Conservation (phyloP, 2,329 filamentous ascomycete genomes). For the Colletotrichum sidae region DNA sequence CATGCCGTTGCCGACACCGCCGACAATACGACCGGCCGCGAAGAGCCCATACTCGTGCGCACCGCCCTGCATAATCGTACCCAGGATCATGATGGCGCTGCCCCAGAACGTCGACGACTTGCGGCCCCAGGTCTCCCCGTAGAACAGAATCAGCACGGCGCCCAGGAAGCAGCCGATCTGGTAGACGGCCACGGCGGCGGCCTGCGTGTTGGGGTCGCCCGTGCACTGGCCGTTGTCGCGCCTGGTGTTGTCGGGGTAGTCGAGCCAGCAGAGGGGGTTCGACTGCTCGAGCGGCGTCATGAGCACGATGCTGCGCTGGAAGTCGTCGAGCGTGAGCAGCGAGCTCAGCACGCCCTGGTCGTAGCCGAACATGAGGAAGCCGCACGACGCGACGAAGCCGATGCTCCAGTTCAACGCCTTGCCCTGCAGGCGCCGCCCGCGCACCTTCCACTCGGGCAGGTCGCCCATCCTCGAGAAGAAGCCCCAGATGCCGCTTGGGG, state of each 20-base stretch:
- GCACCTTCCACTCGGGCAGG: conserved; percentile 42
- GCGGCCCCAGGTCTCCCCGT: conserved; percentile 46
- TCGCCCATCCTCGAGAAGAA: conserved; percentile 39
- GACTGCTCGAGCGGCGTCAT: conserved; percentile 43
- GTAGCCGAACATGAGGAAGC: conserved; percentile 46
- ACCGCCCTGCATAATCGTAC: conserved; percentile 43
- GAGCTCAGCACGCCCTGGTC: conserved; percentile 45
- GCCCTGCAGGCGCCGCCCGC: conserved; percentile 41
- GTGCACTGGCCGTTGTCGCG: conserved; percentile 41
- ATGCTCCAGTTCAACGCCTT: conserved; percentile 43
- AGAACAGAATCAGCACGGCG: conserved; percentile 44
- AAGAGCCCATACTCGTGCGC: conserved; percentile 43
- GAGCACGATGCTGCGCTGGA: conserved; percentile 41
- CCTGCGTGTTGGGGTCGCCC: conserved; percentile 44
- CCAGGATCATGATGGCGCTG: conserved; percentile 46
- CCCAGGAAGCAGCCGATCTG: conserved; percentile 46
- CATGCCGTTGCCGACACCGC: conserved; percentile 45
- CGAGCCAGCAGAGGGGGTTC: conserved; percentile 43
- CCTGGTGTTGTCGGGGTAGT: conserved; percentile 33
- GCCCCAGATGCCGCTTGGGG: conserved; percentile 28
- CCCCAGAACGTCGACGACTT: conserved; percentile 48
- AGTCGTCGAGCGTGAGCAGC: conserved; percentile 43
- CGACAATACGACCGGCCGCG: conserved; percentile 41
- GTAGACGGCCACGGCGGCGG: conserved; percentile 44
- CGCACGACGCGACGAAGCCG: conserved; percentile 44